Percentiles rank a stretch among this genome's conserved stretches.
These are phyloP conservation scores for Solanum bulbocastanum DNA, from an alignment of 257 asterid genomes.

Conservation along the genomic window DNA sequence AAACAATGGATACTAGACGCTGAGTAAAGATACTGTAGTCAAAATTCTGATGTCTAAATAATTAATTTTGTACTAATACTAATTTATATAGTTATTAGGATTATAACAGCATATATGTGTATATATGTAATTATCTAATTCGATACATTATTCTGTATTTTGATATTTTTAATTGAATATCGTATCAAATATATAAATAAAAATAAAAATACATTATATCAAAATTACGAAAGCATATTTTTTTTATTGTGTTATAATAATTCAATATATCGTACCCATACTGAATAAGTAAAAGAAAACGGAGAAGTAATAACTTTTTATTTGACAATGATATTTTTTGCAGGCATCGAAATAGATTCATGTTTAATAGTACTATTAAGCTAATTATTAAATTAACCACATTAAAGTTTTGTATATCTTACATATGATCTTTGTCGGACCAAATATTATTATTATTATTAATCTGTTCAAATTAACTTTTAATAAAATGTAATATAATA, in stretches of 20 bases:
- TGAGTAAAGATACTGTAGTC: too few species aligned
- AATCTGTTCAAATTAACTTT: neutral
- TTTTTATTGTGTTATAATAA: rapidly evolving
- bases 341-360: neutral
- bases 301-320: neutral
- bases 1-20: too few species aligned
- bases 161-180: too few species aligned
- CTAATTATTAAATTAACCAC: neutral
- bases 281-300: neutral
- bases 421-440: neutral
- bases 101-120: too few species aligned
- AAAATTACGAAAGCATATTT: rapidly evolving
- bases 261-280: neutral
- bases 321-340: neutral
- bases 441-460: neutral
- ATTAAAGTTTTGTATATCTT: neutral
- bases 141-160: too few species aligned
- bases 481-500: neutral
- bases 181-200: too few species aligned
- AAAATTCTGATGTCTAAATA: too few species aligned
- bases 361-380: neutral
- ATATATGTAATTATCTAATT: too few species aligned
- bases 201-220: neutral
- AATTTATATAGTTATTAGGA: too few species aligned
- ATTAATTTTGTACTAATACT: too few species aligned